Conservation (phyloP, 768 basidiomycete species). For the Calocybe gangraenosa region DNA sequence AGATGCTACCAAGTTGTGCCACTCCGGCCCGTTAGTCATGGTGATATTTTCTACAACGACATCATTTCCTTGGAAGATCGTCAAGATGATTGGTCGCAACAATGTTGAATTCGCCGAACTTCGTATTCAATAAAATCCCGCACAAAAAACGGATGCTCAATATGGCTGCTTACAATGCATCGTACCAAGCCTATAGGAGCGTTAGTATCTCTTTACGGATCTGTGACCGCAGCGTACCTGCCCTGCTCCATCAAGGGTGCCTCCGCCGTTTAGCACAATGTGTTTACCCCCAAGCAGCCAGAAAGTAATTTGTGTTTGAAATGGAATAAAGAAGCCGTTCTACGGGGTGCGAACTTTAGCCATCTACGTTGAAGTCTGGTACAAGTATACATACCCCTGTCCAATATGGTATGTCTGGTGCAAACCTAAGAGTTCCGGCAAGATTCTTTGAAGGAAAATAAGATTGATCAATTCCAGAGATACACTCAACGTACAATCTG, state of each 20-base stretch:
- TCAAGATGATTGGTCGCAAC: conserved; percentile 52
- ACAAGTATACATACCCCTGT: conserved; percentile 30
- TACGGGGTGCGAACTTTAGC: conserved; percentile 11
- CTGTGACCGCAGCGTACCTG: conserved; percentile 34
- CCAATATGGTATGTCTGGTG: conserved; percentile 50
- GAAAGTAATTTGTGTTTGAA: conserved; percentile 50
- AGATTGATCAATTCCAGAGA: not conserved
- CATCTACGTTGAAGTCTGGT: not conserved
- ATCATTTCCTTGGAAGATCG: conserved; percentile 45
- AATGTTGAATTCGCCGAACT: conserved; percentile 43
- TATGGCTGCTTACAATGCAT: conserved; percentile 34
- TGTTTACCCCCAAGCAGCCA: conserved; percentile 53
- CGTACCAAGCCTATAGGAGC: conserved; percentile 45
- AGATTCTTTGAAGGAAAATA: conserved; percentile 29
- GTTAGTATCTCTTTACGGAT: not conserved
- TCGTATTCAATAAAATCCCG: not conserved
- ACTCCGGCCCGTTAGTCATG: conserved; percentile 49
- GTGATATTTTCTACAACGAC: conserved; percentile 43
- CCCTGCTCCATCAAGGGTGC: conserved; percentile 61
- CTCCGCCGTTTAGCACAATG: conserved; percentile 50
- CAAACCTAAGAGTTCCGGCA: conserved; percentile 48
- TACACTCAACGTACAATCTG: conserved; percentile 35
- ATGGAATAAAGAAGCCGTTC: conserved; percentile 50
- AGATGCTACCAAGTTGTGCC: conserved; percentile 41
- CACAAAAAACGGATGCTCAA: too few relatives aligned